phyloP scores from a whole-genome alignment of 2,329 filamentous ascomycete genomes.

The Alternaria ventricosa region DNA sequence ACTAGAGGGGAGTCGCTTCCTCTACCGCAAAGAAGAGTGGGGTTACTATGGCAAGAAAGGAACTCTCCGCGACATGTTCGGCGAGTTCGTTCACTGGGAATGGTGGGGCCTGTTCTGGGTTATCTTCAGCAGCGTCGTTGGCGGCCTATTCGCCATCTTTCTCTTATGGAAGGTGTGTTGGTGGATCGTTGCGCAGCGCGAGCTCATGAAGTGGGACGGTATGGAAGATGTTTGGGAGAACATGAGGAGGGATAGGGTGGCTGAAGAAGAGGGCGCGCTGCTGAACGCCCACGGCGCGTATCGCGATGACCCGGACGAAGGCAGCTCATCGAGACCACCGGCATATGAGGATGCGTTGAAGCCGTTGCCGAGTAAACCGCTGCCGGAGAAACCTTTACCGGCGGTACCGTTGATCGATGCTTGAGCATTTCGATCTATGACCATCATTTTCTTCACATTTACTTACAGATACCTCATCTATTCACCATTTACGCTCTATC shows the following conservation, averaged over 20 bases:
- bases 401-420: constrained; percentile 44
- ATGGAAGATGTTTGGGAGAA: constrained; percentile 45
- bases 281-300: constrained; percentile 26
- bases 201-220: constrained; percentile 42
- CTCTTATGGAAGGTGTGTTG: constrained; percentile 26
- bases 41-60: constrained; percentile 40
- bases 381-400: constrained; percentile 46
- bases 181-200: constrained; percentile 31
- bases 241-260: constrained; percentile 25
- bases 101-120: constrained; percentile 32
- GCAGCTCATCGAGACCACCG: constrained; percentile 7
- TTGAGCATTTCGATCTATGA: constrained; percentile 5
- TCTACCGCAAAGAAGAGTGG: constrained; percentile 40
- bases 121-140: constrained; percentile 24
- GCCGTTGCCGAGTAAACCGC: constrained; percentile 38
- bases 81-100: constrained; percentile 34
- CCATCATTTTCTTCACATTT: background rate
- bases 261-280: constrained; percentile 34
- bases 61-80: constrained; percentile 34
- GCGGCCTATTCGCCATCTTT: constrained; percentile 25
- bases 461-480: background rate
- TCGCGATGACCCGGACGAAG: constrained; percentile 33
- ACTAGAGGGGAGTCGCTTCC: constrained; percentile 29
- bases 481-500: background rate
- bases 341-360: constrained; percentile 19